A percentile compares a stretch with the other conserved stretches of the same genome.
phyloP scores from a whole-genome alignment of 2,329 filamentous ascomycete species.

The Fragosphaeria purpurea region DNA sequence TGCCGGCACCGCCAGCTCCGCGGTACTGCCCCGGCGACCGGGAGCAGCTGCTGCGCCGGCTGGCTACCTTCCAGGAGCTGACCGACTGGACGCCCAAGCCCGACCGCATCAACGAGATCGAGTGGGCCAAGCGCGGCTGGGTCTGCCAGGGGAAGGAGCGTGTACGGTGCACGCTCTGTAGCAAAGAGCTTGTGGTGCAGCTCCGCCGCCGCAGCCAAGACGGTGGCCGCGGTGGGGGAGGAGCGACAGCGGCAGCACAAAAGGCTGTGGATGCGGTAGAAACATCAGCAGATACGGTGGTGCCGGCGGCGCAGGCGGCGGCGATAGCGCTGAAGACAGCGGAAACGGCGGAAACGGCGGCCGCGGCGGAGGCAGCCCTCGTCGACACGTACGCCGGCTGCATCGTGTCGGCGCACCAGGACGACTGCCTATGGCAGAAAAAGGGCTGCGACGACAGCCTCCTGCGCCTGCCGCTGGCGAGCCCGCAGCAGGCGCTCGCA shows the following conservation, averaged over 20 bases:
- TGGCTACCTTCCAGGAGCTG: constrained; percentile 83
- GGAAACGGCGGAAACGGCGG: not conserved
- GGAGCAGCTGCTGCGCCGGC: constrained; percentile 65
- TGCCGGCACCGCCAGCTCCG: constrained; percentile 30
- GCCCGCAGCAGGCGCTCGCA: constrained; percentile 47
- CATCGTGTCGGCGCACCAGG: constrained; percentile 64
- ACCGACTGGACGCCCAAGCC: constrained; percentile 94
- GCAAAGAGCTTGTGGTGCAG: constrained; percentile 74
- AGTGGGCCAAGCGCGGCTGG: constrained; percentile 94
- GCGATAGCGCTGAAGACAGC: constrained; percentile 21
- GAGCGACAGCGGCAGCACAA: not conserved
- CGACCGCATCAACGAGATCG: constrained; percentile 72
- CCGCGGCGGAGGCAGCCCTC: constrained; percentile 54
- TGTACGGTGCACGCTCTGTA: constrained; percentile 77
- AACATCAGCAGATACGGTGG: constrained; percentile 21
- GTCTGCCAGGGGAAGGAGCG: constrained; percentile 73
- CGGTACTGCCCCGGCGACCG: constrained; percentile 84
- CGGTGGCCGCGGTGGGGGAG: constrained; percentile 13
- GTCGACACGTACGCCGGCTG: constrained; percentile 66
- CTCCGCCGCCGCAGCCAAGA: constrained; percentile 52
- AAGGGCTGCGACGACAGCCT: constrained; percentile 71
- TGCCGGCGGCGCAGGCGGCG: constrained; percentile 41
- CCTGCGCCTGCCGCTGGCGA: constrained; percentile 53
- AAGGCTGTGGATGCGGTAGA: not conserved
- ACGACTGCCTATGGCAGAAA: constrained; percentile 77